Base-by-base conservation (phyloP, 176 grass and related monocot species). In the Hyparrhenia diplandra region DNA sequence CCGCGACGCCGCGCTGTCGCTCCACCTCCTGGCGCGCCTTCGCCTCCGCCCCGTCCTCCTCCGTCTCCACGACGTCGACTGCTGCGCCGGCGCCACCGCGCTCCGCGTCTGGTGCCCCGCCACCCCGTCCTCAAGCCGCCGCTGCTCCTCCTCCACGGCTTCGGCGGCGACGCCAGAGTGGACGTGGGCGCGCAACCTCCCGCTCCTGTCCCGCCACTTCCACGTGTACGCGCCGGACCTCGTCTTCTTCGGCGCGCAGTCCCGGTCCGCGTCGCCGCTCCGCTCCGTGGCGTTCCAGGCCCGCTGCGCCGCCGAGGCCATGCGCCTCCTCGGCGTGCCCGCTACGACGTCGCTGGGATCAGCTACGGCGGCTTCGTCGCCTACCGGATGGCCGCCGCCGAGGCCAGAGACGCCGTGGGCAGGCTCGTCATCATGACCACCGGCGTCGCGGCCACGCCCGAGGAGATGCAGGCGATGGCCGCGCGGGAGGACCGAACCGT, bases 221-320 rank as follows among this genome's bases (percentile, higher is more conserved):
- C 85, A 92, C 71, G 77, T 98, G 61, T 17, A 93, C 85, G 84
- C 89, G 30, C 92, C 90, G 41, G 95, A 98, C 86, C 85, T 98
- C 55, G 61, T 94, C 61, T 92, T 88, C 92, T 98, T 98, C 71
- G 95, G 90, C 47, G 83, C 80, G 25, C 84, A 86, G 83, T 80
- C 87, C 32, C 84, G 85, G 6, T 73, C 70, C 29, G 27, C 62
- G 5, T 76, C 83, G 18, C 62, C 83, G 32, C 78, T 91, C 41
- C 95, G 90, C 20, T 91, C 92, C 35, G 78, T 98, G 11, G 84
- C 77, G 5, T 93, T 91, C 90, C 95, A 98, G 83, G 92, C 95
- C 11, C 42, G 80, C 18, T 91, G 88, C 90, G 73, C 86, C 62
- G 90, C 90, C 20, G 90, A 83, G 58, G 95, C 88, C 63, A 98